Evolutionary conservation across 345 rosid genomes (phyloP), one percentile per base, ranked within the genome.

Genomic region (Aquilaria yunnanensis): DNA sequence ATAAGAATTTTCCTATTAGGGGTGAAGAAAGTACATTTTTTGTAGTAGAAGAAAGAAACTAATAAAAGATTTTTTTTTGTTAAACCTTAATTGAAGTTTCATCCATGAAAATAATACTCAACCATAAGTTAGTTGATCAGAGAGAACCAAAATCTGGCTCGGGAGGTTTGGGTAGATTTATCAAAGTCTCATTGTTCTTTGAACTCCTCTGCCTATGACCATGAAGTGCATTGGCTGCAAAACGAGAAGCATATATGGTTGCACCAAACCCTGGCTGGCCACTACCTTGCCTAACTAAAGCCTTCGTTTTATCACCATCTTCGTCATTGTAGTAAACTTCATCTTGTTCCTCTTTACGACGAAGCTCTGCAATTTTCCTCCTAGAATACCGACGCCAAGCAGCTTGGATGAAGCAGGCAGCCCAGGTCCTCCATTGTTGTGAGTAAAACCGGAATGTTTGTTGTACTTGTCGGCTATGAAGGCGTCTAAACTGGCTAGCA

Each of bases 381-480:
- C 81, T 83, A 10, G 70, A 48, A 59, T 81, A 77, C 49, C 89
- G 74, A 7, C 96, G 72, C 96, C 92, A 91, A 6, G 94, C 77
- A 3, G 96, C 81, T 70, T 91, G 94, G 59, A 88, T 88, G 51
- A 91, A 85, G 76, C 83, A 73, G 48, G 96, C 61, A 54, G 93
- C 97, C 97, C 96, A 91, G 12, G 97, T 91, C 70, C 94, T 81
- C 97, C 97, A 91, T 62, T 91, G 96, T 58, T 91, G 97, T 1
- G 97, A 91, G 72, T 91, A 90, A 79, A 88, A 84, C 7, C 97
- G 82, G 72, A 90, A 90, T 0, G 93, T 90, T 34, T 90, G 96
- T 56, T 88, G 90, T 29, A 91, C 84, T 66, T 86, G 96, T 60
- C 92, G 69, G 32, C 96, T 91, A 60, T 91, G 97, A n/a, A 91